Base-by-base conservation (phyloP, 139 green algal species). In the Haematococcus lacustris region DNA sequence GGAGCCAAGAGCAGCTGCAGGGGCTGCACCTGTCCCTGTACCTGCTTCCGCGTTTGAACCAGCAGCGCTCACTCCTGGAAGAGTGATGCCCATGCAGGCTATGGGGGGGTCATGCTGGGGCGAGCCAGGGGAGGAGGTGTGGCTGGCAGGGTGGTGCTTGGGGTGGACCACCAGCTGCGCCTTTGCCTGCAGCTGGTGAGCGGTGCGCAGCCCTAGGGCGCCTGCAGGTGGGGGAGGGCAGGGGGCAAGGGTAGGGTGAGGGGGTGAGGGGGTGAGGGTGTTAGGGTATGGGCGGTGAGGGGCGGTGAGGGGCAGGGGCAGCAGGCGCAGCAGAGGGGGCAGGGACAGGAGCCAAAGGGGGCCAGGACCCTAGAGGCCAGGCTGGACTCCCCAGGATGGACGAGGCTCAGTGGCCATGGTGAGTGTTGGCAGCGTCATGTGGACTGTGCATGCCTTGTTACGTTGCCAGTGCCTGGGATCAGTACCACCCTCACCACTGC, bases 101-200 rank as follows among this genome's bases (percentile, higher is more conserved):
- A 66, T 70, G 64, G 3, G 34, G 68, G 51, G 51, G 51, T 43
- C 26, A 38, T 64, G 38, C 2, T n/a, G 26, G 3, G 30, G 2
- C n/a, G 39, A 13, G 30, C 23, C 32, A 1, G 17, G 30, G 30
- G 38, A 17, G 32, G 23, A 38, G 13, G 35, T 32, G 1, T 21
- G 33, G 3, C 3, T 30, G 43, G n/a, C 30, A 33, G 1, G n/a
- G 67, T 9, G 43, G 47, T 73, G 47, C 2, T n/a, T 13, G 17
- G 43, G 51, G 69, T 21, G 34, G 51, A 89, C 74, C 41, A 95
- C 76, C 61, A 96, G 82, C 83, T 96, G 90, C 40, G 89, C 89
- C 77, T 93, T 93, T 38, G 89, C 69, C 60, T 97, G 91, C 38
- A 82, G 13, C 78, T 97, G 93, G 80, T 97, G 91, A 38, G 83